These are phyloP conservation scores for Fagopyrum tataricum DNA, from an alignment of 148 eudicot species.

Conservation along the genomic window DNA sequence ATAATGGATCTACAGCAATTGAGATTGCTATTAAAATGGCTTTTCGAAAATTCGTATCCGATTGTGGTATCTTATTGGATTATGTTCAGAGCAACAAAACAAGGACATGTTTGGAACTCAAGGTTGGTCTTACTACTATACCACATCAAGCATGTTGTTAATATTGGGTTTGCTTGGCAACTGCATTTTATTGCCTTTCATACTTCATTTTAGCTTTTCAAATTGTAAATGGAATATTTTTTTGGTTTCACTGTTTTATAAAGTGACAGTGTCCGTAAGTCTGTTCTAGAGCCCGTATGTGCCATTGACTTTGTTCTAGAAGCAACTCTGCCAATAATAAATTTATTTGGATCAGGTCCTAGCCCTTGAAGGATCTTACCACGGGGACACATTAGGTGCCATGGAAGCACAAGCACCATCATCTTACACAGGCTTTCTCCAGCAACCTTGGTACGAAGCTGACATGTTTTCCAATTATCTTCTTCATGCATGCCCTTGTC, in stretches of 20 bases:
- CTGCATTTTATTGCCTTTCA: neutral
- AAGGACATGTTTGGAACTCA: constrained; percentile 43
- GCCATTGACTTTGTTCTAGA: neutral
- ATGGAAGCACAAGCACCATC: constrained; percentile 99
- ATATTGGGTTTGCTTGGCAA: neutral
- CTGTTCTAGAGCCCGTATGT: neutral
- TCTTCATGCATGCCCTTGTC: neutral
- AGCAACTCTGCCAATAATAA: neutral
- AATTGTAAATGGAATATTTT: neutral
- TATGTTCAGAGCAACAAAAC: constrained; percentile 17
- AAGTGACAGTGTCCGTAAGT: neutral
- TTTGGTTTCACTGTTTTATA: neutral
- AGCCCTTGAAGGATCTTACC: constrained; percentile 92
- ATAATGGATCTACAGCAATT: constrained; percentile 95
- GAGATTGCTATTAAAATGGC: constrained; percentile 99
- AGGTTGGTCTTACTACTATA: constrained; percentile 35
- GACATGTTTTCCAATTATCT: neutral
- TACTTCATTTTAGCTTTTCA: constrained; percentile 4
- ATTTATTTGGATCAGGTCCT: constrained; percentile 45
- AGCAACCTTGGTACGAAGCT: constrained; percentile 84
- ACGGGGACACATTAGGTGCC: constrained; percentile 98
- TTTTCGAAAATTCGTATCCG: constrained; percentile 76
- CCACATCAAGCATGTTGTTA: neutral
- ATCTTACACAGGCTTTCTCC: constrained; percentile 79
- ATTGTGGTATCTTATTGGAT: constrained; percentile 38